phyloP scores from a whole-genome alignment of 768 basidiomycete genomes.

The Rhodotorula paludigena region DNA sequence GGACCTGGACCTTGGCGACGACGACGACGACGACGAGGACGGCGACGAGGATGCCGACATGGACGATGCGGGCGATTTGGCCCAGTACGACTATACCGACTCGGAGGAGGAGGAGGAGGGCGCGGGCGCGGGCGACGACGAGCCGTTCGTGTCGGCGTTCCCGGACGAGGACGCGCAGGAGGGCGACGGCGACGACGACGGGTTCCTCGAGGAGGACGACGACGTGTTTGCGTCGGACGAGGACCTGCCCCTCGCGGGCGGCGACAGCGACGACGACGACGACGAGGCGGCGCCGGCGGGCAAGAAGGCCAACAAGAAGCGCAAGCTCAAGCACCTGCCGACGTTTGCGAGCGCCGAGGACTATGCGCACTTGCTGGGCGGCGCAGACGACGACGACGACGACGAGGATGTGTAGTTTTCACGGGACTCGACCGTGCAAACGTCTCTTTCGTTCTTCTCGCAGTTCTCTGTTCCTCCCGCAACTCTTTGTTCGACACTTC shows the following conservation, averaged over 20 bases:
- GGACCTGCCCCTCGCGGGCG: constrained; percentile 21
- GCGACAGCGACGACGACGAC: not conserved
- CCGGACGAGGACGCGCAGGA: constrained; percentile 28
- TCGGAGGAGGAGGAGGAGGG: constrained; percentile 7
- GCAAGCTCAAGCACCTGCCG: constrained; percentile 42
- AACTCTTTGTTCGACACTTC: not conserved
- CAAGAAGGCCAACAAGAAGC: constrained; percentile 32
- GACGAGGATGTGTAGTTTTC: not conserved
- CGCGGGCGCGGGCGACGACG: not conserved
- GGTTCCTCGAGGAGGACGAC: constrained; percentile 38
- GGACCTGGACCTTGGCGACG: constrained; percentile 7
- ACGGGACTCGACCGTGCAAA: no score
- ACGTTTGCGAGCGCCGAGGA: constrained; percentile 43
- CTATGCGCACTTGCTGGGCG: constrained; percentile 39
- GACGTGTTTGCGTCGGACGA: constrained; percentile 34
- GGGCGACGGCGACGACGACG: constrained; percentile 30
- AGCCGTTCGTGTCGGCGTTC: constrained; percentile 37
- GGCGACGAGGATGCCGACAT: constrained; percentile 35
- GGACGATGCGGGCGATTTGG: constrained; percentile 26
- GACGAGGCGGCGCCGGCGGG: constrained; percentile 7
- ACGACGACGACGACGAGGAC: constrained; percentile 2
- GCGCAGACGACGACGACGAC: constrained; percentile 36
- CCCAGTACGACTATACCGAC: constrained; percentile 31
- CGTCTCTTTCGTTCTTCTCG: not conserved
- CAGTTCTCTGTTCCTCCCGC: not conserved